phyloP scores from a whole-genome alignment of 2,329 filamentous ascomycete genomes.

The Zymoseptoria passerinii region DNA sequence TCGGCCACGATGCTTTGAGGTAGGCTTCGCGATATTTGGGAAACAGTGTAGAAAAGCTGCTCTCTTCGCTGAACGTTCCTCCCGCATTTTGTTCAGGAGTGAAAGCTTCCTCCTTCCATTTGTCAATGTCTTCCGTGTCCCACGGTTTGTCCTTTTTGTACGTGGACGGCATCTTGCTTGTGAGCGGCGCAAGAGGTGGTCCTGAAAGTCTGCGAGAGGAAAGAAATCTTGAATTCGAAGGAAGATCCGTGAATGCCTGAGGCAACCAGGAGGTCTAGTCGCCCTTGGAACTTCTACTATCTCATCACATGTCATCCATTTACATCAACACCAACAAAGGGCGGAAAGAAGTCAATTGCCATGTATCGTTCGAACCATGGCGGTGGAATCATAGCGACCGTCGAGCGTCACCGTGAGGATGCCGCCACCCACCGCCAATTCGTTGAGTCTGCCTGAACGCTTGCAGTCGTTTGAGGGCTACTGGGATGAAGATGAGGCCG shows the following conservation, averaged over 20 bases:
- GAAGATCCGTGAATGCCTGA: not conserved
- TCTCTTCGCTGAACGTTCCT: conserved; percentile 87
- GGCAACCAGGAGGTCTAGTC: no score
- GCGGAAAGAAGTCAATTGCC: no score
- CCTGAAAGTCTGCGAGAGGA: conserved; percentile 1
- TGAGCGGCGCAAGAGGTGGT: not conserved
- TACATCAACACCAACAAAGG: no score
- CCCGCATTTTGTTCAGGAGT: conserved; percentile 75
- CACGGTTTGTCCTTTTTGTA: conserved; percentile 86
- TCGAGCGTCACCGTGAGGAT: not conserved
- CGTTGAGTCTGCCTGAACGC: not conserved
- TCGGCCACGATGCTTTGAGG: conserved; percentile 84
- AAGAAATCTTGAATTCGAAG: not conserved
- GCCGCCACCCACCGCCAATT: not conserved
- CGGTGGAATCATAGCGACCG: not conserved
- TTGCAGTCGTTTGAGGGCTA: conserved; percentile 5
- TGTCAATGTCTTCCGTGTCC: conserved; percentile 96
- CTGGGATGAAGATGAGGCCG: conserved; percentile 20
- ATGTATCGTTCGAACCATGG: no score
- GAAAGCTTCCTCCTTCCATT: conserved; percentile 87
- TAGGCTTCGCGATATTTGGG: conserved; percentile 96
- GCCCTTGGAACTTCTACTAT: no score
- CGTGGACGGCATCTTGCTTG: conserved; percentile 68
- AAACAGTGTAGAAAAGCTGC: conserved; percentile 74
- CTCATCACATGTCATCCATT: no score